Evolutionary conservation across 495 filamentous ascomycete species (phyloP).

Genomic region (Penicillium samsonianum): DNA sequence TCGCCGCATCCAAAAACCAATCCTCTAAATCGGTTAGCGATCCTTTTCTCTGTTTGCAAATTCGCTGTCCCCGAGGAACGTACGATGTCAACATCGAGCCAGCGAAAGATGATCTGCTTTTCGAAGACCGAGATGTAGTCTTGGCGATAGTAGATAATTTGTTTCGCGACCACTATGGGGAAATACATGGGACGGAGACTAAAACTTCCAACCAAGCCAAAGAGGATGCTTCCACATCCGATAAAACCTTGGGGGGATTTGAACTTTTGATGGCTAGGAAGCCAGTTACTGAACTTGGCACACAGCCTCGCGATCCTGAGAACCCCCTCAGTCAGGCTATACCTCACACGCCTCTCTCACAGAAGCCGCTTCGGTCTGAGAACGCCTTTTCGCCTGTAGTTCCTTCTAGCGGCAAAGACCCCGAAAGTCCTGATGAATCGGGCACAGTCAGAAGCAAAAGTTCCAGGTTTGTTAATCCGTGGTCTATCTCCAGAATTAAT

Average conservation of each 20-base stretch:
- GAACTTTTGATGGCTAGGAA: slow-evolving; percentile 30
- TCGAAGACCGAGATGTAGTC: slow-evolving; percentile 60
- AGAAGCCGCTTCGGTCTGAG: background rate
- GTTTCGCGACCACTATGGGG: slow-evolving; percentile 58
- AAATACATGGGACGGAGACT: slow-evolving; percentile 19
- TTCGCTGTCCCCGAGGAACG: slow-evolving; percentile 65
- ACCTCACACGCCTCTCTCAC: background rate
- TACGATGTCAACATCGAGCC: slow-evolving; percentile 94
- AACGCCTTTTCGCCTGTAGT: background rate
- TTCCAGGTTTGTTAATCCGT: slow-evolving; percentile 30
- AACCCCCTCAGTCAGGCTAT: background rate
- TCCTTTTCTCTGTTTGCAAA: slow-evolving; percentile 73
- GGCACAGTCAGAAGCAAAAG: background rate
- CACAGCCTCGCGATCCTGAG: background rate
- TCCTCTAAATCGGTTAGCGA: slow-evolving; percentile 44
- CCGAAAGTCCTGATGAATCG: background rate
- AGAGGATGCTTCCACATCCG: background rate
- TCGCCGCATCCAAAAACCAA: slow-evolving; percentile 28
- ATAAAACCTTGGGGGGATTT: slow-evolving; percentile 13
- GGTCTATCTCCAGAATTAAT: slow-evolving; percentile 35
- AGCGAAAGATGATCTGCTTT: slow-evolving; percentile 84
- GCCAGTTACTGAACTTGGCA: background rate
- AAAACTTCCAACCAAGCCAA: slow-evolving; percentile 12
- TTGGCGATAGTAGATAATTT: slow-evolving; percentile 54
- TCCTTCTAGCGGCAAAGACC: background rate